phyloP scores from a whole-genome alignment of 164 flowering plant genomes.

The Vitis amurensis region DNA sequence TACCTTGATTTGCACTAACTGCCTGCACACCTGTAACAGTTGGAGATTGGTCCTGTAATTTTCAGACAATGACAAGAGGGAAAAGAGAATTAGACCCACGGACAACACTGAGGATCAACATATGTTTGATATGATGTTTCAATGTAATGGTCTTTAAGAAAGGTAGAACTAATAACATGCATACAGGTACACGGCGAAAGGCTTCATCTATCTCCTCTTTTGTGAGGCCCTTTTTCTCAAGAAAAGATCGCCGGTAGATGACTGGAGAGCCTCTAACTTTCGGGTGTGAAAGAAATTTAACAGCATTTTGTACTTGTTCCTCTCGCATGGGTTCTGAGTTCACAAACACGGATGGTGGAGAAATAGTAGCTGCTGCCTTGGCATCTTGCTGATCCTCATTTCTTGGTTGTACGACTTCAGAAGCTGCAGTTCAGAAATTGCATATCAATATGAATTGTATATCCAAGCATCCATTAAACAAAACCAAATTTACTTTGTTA shows the following conservation, averaged over 20 bases:
- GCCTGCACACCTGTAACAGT: constrained; percentile 45
- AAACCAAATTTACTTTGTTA: too few species aligned
- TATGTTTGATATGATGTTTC: neutral
- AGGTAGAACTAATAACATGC: constrained; percentile 12
- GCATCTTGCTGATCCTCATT: constrained; percentile 38
- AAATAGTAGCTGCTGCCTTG: constrained; percentile 28
- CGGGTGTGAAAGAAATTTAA: constrained; percentile 94
- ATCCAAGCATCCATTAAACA: too few species aligned
- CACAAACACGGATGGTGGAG: constrained; percentile 70
- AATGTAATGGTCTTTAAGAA: neutral
- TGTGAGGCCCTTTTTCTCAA: constrained; percentile 95
- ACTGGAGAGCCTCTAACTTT: constrained; percentile 93
- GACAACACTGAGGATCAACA: neutral
- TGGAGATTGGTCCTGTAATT: constrained; percentile 71
- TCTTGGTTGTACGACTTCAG: constrained; percentile 39
- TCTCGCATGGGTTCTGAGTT: constrained; percentile 94
- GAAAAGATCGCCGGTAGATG: constrained; percentile 84
- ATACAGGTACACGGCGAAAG: constrained; percentile 92
- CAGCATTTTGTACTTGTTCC: constrained; percentile 95
- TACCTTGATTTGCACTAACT: constrained; percentile 59
- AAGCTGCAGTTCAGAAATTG: constrained; percentile 22
- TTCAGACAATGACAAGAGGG: neutral
- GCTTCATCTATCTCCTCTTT: constrained; percentile 99
- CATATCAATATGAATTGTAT: neutral
- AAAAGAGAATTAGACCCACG: neutral